These are phyloP conservation scores for Zygosaccharomyces sapae DNA, from an alignment of 1,139 yeast species.

Conservation along the genomic window DNA sequence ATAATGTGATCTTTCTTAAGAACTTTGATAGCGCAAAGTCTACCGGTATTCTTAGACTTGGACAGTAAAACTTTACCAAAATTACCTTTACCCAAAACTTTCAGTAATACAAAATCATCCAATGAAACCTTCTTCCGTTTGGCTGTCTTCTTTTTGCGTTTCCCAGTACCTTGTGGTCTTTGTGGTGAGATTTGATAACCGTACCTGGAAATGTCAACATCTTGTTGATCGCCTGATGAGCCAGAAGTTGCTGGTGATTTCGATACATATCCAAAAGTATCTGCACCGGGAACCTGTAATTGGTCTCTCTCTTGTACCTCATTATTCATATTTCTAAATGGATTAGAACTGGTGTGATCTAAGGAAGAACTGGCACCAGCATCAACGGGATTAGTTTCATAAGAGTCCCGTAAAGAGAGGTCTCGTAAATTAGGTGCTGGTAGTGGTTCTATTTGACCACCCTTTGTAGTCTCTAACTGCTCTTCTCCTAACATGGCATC, in stretches of 20 bases:
- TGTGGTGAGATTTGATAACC: conserved; percentile 22
- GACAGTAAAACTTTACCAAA: conserved; percentile 98
- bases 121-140: conserved; percentile 68
- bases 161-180: conserved; percentile 21
- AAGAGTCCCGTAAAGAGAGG: background rate
- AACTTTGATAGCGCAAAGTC: conserved; percentile 90
- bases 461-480: conserved; percentile 8
- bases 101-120: conserved; percentile 89
- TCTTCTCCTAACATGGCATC: conserved; percentile 7
- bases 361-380: conserved; percentile 1
- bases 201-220: conserved; percentile 6
- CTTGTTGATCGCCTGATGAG: conserved; percentile 1
- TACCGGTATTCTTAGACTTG: conserved; percentile 69
- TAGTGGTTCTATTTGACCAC: conserved; percentile 11
- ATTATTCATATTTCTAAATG: conserved; percentile 30
- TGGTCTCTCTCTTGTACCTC: conserved; percentile 23
- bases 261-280: conserved; percentile 1
- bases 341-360: conserved; percentile 21
- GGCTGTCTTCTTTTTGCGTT: conserved; percentile 27
- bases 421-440: background rate
- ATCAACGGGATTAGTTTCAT: conserved; percentile 1
- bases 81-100: conserved; percentile 94
- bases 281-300: conserved; percentile 10
- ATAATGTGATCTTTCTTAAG: conserved; percentile 91
- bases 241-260: background rate